These are phyloP conservation scores for Talaromyces thailandensis DNA, from an alignment of 495 filamentous ascomycete species.

Conservation along the genomic window DNA sequence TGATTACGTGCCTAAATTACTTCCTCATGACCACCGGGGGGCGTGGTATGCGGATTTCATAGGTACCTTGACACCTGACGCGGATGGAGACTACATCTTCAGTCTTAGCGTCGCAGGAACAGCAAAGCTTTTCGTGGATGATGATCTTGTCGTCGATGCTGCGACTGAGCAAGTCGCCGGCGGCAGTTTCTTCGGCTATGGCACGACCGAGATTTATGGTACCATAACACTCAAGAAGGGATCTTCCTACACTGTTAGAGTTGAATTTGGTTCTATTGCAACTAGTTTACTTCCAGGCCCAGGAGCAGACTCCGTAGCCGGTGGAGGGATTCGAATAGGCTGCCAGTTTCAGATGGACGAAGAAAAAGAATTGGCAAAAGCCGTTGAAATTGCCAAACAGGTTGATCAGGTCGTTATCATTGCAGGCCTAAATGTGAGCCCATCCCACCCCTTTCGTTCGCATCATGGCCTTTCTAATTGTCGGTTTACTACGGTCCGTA, in stretches of 20 bases:
- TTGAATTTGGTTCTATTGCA: not conserved
- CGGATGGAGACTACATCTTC: slow-evolving; percentile 60
- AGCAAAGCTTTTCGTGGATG: slow-evolving; percentile 59
- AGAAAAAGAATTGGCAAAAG: not conserved
- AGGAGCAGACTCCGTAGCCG: not conserved
- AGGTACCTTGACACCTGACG: slow-evolving; percentile 46
- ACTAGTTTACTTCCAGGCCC: not conserved
- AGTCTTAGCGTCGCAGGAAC: slow-evolving; percentile 69
- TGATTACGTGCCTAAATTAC: slow-evolving; percentile 53
- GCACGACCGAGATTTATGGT: slow-evolving; percentile 52
- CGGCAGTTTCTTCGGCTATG: slow-evolving; percentile 49
- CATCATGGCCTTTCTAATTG: too few relatives aligned
- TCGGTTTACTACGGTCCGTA: too few relatives aligned
- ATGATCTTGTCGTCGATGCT: slow-evolving; percentile 61
- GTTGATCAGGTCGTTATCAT: slow-evolving; percentile 35
- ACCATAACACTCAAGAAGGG: slow-evolving; percentile 35
- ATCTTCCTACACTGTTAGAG: not conserved
- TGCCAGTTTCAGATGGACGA: not conserved
- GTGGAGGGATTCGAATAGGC: not conserved
- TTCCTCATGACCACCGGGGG: slow-evolving; percentile 31
- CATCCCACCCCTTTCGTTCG: too few relatives aligned
- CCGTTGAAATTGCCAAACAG: slow-evolving; percentile 32
- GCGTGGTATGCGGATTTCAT: slow-evolving; percentile 54
- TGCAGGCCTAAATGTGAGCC: slow-evolving; percentile 7
- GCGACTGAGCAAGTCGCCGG: slow-evolving; percentile 50